Percentiles rank a stretch among this genome's conserved stretches.
Conservation (phyloP, 2,329 filamentous ascomycete species). For the Colletotrichum noveboracense region DNA sequence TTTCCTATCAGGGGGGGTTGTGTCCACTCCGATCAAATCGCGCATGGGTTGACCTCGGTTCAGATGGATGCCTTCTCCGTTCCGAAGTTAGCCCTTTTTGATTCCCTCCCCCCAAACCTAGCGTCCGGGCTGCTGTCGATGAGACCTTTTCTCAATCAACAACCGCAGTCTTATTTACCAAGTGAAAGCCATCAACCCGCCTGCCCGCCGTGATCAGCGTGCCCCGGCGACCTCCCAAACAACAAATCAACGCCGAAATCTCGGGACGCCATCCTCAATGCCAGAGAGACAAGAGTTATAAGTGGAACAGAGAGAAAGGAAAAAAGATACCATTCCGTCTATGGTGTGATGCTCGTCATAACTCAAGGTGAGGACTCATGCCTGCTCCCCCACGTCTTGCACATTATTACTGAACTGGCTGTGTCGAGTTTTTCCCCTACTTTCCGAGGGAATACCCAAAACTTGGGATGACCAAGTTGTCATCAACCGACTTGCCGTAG, state of each 20-base stretch:
- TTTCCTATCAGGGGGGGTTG: not conserved
- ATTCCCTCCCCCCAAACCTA: not conserved
- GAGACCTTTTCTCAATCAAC: not conserved
- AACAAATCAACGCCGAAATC: slow-evolving; percentile 13
- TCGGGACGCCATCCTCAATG: slow-evolving; percentile 19
- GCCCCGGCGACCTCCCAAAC: not conserved
- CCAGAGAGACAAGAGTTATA: slow-evolving; percentile 7
- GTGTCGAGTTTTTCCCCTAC: not conserved
- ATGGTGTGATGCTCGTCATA: slow-evolving; percentile 9
- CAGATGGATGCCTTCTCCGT: not conserved
- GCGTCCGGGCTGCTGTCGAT: not conserved
- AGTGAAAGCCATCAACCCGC: not conserved
- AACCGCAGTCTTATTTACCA: slow-evolving; percentile 2
- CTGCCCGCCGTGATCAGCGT: not conserved
- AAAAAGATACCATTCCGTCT: slow-evolving; percentile 9
- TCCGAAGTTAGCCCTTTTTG: not conserved
- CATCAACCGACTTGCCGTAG: not conserved
- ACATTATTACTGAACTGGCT: not conserved
- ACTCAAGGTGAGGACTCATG: not conserved
- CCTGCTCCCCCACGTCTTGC: not conserved
- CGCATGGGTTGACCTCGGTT: not conserved
- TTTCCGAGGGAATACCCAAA: not conserved
- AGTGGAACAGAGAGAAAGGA: slow-evolving; percentile 1
- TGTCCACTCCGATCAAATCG: not conserved
- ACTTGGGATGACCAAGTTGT: not conserved